These are phyloP conservation scores for Setaria italica DNA, from an alignment of 202 grass and related monocot species.

Conservation along the genomic window DNA sequence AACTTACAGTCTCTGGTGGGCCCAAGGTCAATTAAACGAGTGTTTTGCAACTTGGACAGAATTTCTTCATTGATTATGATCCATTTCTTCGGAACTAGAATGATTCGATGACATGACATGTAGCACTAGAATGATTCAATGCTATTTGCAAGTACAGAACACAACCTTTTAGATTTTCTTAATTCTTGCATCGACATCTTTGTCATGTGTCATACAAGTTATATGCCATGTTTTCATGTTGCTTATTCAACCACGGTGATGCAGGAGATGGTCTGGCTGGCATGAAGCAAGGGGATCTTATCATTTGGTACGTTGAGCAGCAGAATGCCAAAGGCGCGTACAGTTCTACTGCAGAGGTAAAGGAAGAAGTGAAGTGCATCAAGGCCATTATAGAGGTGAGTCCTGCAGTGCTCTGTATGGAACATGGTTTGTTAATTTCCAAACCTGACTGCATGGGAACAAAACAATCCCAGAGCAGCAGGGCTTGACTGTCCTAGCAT, in stretches of 20 bases:
- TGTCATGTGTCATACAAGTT: neutral
- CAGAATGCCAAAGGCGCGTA: slow-evolving; percentile 90
- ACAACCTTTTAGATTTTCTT: neutral
- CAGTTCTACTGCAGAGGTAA: slow-evolving; percentile 80
- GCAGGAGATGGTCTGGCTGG: slow-evolving; percentile 84
- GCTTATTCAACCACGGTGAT: slow-evolving; percentile 1
- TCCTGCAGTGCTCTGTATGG: neutral
- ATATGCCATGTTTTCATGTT: slow-evolving; percentile 17
- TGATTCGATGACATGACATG: neutral
- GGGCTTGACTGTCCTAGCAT: neutral
- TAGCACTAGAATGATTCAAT: slow-evolving; percentile 1
- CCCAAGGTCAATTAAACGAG: neutral
- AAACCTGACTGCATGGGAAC: neutral
- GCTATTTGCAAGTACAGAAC: neutral
- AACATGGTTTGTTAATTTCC: neutral
- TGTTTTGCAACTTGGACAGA: slow-evolving; percentile 30
- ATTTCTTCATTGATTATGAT: neutral
- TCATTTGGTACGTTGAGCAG: slow-evolving; percentile 92
- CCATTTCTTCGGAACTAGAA: neutral
- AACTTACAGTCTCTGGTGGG: neutral
- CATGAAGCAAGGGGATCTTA: slow-evolving; percentile 97
- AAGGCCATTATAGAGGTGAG: slow-evolving; percentile 96
- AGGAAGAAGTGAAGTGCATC: slow-evolving; percentile 91
- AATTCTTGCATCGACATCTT: neutral
- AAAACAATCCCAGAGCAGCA: neutral